These are phyloP conservation scores for Zygoascus meyerae DNA, from an alignment of 1,139 yeast genomes.

Conservation along the genomic window DNA sequence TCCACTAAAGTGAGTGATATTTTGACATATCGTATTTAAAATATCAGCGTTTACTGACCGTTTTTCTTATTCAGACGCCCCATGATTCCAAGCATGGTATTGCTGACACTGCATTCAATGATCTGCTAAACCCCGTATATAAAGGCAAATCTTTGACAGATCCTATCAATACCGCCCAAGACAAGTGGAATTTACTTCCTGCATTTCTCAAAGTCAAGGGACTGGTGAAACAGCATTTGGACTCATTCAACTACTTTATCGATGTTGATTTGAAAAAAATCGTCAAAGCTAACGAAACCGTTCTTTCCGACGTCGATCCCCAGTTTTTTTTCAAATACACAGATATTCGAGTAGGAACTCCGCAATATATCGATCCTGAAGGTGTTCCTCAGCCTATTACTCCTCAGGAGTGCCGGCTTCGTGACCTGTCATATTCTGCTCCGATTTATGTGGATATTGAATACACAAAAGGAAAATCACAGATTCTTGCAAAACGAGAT, in stretches of 20 bases:
- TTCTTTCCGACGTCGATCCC: conserved; percentile 93
- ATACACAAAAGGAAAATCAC: conserved; percentile 80
- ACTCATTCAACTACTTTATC: conserved; percentile 92
- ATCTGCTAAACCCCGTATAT: conserved; percentile 70
- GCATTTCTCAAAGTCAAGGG: conserved; percentile 96
- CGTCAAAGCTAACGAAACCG: conserved; percentile 81
- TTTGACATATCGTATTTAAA: not conserved
- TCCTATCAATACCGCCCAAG: conserved; percentile 80
- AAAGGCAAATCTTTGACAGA: conserved; percentile 84
- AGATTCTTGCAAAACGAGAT: conserved; percentile 82
- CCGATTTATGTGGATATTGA: conserved; percentile 97
- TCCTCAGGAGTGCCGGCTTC: conserved; percentile 93
- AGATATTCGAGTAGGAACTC: conserved; percentile 75
- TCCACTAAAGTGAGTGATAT: no score
- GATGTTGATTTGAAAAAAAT: conserved; percentile 91
- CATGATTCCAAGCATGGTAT: not conserved
- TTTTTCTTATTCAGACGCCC: not conserved
- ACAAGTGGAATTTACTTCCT: conserved; percentile 93
- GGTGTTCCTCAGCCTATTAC: conserved; percentile 46
- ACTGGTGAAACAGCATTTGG: conserved; percentile 91
- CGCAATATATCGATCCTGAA: conserved; percentile 51
- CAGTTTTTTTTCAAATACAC: conserved; percentile 87
- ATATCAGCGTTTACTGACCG: no score
- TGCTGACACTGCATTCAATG: conserved; percentile 45
- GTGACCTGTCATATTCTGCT: conserved; percentile 94